phyloP scores from a whole-genome alignment of 2,329 filamentous ascomycete species.

The Seiridium cupressi region DNA sequence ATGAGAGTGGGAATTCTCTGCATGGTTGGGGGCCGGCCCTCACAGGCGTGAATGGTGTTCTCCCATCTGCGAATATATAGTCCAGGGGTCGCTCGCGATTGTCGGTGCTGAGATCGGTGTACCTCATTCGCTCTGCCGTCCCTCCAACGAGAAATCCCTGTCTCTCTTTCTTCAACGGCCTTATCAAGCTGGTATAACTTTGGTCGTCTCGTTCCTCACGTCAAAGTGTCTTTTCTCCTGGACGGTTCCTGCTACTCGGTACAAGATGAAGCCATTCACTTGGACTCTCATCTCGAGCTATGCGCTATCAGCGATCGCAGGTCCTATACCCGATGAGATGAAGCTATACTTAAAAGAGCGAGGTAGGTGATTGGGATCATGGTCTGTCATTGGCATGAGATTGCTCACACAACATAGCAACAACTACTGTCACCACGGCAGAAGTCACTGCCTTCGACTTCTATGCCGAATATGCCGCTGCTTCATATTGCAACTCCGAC shows the following conservation, averaged over 20 bases:
- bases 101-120: background rate
- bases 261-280: conserved; percentile 26
- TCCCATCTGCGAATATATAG: background rate
- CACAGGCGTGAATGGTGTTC: background rate
- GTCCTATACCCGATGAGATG: conserved; percentile 16
- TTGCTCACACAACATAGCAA: background rate
- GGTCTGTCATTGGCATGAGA: background rate
- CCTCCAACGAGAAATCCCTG: background rate
- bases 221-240: background rate
- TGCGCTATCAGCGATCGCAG: conserved; percentile 18
- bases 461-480: conserved; percentile 50
- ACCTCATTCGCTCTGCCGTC: background rate
- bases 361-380: conserved; percentile 22
- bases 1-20: background rate
- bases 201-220: background rate
- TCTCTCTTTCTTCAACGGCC: background rate
- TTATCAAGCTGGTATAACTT: background rate
- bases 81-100: background rate
- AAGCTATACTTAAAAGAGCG: conserved; percentile 25
- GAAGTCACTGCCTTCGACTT: conserved; percentile 41
- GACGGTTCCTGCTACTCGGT: background rate
- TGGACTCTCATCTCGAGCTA: conserved; percentile 23
- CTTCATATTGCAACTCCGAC: conserved; percentile 53
- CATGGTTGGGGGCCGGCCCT: background rate
- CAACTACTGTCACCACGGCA: conserved; percentile 12